A percentile compares a stretch with the other conserved stretches of the same genome.
phyloP scores from a whole-genome alignment of 768 basidiomycete genomes.

The Lactarius pseudohatsudake region DNA sequence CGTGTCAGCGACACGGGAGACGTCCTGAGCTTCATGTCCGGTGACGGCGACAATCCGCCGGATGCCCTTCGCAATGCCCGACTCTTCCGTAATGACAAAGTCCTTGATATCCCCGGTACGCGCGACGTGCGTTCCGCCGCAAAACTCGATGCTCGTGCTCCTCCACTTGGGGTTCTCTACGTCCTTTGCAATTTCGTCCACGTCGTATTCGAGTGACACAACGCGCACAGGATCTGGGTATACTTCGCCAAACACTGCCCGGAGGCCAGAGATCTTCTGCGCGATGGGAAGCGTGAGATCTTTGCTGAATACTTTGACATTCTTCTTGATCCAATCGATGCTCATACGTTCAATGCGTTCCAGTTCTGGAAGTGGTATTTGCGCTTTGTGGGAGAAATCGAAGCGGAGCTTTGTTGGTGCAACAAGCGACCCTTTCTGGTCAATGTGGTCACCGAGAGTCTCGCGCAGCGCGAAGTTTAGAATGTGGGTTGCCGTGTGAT shows the following conservation, averaged over 20 bases:
- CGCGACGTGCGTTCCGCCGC: slow-evolving; percentile 98
- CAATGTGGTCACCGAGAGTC: slow-evolving; percentile 93
- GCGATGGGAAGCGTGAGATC: slow-evolving; percentile 78
- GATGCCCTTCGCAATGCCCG: slow-evolving; percentile 97
- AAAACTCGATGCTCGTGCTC: slow-evolving; percentile 91
- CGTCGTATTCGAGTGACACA: slow-evolving; percentile 83
- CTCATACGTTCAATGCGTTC: slow-evolving; percentile 80
- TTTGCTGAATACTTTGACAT: slow-evolving; percentile 86
- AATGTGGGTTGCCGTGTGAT: slow-evolving; percentile 98
- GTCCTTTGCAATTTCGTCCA: slow-evolving; percentile 84
- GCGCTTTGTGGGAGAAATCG: slow-evolving; percentile 96
- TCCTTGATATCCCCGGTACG: slow-evolving; percentile 97
- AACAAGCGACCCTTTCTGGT: slow-evolving; percentile 97
- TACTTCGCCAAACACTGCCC: slow-evolving; percentile 96
- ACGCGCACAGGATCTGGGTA: slow-evolving; percentile 98
- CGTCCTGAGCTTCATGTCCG: slow-evolving; percentile 88
- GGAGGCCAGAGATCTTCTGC: slow-evolving; percentile 85
- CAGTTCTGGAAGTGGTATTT: slow-evolving; percentile 75
- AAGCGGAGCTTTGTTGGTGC: slow-evolving; percentile 95
- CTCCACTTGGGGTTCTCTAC: slow-evolving; percentile 91
- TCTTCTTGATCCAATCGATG: slow-evolving; percentile 85
- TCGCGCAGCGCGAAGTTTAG: slow-evolving; percentile 94
- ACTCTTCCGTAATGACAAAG: slow-evolving; percentile 92
- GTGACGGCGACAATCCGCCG: slow-evolving; percentile 93
- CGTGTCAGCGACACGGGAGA: slow-evolving; percentile 62